These are phyloP conservation scores for Talaromyces adpressus DNA, from an alignment of 495 filamentous ascomycete species.

Conservation along the genomic window DNA sequence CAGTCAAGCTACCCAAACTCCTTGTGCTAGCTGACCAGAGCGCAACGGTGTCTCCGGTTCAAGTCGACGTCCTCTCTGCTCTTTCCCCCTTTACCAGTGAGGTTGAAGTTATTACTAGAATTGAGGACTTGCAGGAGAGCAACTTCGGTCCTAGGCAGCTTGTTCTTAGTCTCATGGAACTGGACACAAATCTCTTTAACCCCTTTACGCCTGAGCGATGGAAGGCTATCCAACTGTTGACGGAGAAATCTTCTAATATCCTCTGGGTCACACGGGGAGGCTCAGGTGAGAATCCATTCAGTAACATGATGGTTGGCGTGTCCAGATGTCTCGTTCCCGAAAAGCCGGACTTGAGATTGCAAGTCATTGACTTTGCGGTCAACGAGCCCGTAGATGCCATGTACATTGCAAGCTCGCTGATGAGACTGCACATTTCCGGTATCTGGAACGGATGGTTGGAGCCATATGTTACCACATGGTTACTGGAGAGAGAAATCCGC, in stretches of 20 bases:
- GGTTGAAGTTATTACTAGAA: not conserved
- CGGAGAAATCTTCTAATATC: not conserved
- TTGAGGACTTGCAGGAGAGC: not conserved
- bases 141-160: not conserved
- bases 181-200: not conserved
- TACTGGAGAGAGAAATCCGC: not conserved
- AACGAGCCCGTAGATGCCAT: not conserved
- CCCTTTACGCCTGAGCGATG: not conserved
- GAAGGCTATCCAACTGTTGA: not conserved
- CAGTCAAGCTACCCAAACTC: not conserved
- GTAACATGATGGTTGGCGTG: not conserved
- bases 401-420: not conserved
- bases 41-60: not conserved
- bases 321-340: not conserved
- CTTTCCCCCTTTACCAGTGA: not conserved
- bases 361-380: not conserved
- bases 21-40: not conserved
- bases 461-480: not conserved
- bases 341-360: not conserved
- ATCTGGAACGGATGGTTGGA: not conserved
- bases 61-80: not conserved
- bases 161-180: not conserved
- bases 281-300: not conserved
- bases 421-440: not conserved
- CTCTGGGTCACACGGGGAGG: not conserved